Evolutionary conservation across 345 rosid species (phyloP).

Genomic region (Gossypium sturtianum): DNA sequence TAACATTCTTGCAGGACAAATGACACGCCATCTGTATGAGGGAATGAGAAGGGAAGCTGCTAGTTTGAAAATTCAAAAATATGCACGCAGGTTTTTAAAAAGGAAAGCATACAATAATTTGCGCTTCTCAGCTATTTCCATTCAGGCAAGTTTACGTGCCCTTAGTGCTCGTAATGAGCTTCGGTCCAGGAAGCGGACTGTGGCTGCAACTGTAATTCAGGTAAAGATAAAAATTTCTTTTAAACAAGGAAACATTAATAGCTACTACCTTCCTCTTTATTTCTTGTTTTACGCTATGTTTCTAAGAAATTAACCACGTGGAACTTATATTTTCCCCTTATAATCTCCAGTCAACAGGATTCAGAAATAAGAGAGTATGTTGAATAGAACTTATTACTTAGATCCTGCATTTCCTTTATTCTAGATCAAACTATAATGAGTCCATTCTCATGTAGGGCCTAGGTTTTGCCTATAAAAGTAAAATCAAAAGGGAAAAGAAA

Average conservation of each 20-base stretch:
- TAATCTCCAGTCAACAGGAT: neutral
- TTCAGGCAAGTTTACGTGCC: conserved; percentile 71
- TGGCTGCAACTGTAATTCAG: conserved; percentile 68
- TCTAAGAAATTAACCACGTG: neutral
- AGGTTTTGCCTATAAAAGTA: neutral
- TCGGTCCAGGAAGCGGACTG: conserved; percentile 48
- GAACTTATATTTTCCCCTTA: neutral
- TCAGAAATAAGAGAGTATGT: neutral
- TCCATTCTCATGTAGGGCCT: neutral
- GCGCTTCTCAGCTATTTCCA: conserved; percentile 46
- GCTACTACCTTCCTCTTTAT: conserved; percentile 8
- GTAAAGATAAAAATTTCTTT: conserved; percentile 32
- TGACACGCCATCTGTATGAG: conserved; percentile 51
- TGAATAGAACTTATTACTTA: neutral
- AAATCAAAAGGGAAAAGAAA: neutral
- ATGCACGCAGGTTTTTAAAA: conserved; percentile 56
- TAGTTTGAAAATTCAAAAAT: conserved; percentile 62
- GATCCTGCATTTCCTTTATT: neutral
- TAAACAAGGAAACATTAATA: conserved; percentile 6
- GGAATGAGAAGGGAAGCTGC: conserved; percentile 71
- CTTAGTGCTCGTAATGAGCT: conserved; percentile 68
- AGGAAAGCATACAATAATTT: conserved; percentile 48
- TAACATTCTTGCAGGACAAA: conserved; percentile 46
- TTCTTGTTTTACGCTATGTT: neutral
- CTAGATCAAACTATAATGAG: neutral